These are phyloP conservation scores for Paraleonurus japonicus DNA, from an alignment of 257 asterid genomes.

Conservation along the genomic window DNA sequence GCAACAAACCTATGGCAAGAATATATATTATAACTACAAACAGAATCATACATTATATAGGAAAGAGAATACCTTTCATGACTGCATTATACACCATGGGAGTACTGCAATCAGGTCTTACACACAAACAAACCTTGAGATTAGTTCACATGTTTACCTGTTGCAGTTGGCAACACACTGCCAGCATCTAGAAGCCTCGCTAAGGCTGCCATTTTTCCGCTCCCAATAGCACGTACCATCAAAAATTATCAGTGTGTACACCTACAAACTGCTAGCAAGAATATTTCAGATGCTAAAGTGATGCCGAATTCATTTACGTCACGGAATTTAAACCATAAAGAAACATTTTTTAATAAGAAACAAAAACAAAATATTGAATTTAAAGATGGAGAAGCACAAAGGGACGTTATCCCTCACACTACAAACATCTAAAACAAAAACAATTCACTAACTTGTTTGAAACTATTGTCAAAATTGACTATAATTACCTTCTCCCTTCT, in stretches of 20 bases:
- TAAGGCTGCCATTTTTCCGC: slow-evolving; percentile 81
- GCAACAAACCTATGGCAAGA: no score
- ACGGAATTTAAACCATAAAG: slow-evolving; percentile 1
- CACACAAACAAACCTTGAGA: slow-evolving; percentile 20
- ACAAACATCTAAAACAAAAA: not conserved
- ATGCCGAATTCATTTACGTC: not conserved
- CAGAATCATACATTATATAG: not conserved
- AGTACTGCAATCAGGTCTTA: not conserved
- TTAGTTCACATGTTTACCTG: slow-evolving; percentile 45
- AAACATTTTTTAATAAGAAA: not conserved
- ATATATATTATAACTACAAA: slow-evolving; percentile 8
- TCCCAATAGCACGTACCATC: slow-evolving; percentile 75
- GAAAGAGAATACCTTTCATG: not conserved
- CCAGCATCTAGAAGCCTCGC: slow-evolving; percentile 57
- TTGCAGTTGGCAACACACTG: slow-evolving; percentile 43
- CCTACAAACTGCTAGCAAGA: slow-evolving; percentile 29
- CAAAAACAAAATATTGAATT: not conserved
- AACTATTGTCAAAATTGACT: not conserved
- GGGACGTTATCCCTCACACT: not conserved
- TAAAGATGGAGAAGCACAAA: not conserved
- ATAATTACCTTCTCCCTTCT: not conserved
- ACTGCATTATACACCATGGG: slow-evolving; percentile 10
- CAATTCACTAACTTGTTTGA: not conserved
- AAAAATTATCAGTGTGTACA: slow-evolving; percentile 34
- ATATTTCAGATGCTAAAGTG: slow-evolving; percentile 3